Evolutionary conservation across 1,284 basidiomycete genomes (phyloP), one percentile per base, ranked within the genome.

Genomic region (Tranzscheliella williamsii): DNA sequence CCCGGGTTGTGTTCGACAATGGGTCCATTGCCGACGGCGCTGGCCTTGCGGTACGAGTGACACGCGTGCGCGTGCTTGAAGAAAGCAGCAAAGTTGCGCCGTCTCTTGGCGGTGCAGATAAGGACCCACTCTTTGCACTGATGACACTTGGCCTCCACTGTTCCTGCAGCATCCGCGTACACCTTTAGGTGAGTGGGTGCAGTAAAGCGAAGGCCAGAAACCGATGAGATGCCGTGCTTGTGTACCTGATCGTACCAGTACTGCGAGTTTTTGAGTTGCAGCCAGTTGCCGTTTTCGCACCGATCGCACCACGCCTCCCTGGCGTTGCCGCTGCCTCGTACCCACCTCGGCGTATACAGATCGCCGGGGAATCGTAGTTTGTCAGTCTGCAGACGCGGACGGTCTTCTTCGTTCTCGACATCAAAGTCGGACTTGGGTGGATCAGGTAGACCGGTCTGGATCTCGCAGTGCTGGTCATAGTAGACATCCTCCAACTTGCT

Each of bases 191-290:
- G 58, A 18, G 61, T 57, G 5, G 68, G 68, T 9, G 68, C 58
- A 6, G 55, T 57, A 31, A 66, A 71, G n/a, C 61, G 38, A 13
- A 57, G 36, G 11, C 68, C 68, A 2, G 66, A 69, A 11, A 61
- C 53, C 4, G 66, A 55, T 29, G 50, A 57, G 52, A 71, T 62
- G 27, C 68, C 68, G 34, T 71, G 68, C 44, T 61, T 67, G 53
- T 60, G 51, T 17, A 63, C 67, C 26, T 67, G 54, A 40, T 71
- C 67, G 39, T 68, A 70, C 68, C 68, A 67, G 43, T 68, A 68
- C 49, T 68, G 65, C 38, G 54, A 63, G 33, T 62, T 67, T 42
- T 71, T 71, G 17, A 71, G 37, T 42, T 69, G 61, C 21, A 71
- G 32, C 68, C 68, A 71, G 38, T 57, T 61, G 41, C 68, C 68